Base-by-base conservation (phyloP, 1,284 basidiomycete genomes). In the Neonothopanus nambi region DNA sequence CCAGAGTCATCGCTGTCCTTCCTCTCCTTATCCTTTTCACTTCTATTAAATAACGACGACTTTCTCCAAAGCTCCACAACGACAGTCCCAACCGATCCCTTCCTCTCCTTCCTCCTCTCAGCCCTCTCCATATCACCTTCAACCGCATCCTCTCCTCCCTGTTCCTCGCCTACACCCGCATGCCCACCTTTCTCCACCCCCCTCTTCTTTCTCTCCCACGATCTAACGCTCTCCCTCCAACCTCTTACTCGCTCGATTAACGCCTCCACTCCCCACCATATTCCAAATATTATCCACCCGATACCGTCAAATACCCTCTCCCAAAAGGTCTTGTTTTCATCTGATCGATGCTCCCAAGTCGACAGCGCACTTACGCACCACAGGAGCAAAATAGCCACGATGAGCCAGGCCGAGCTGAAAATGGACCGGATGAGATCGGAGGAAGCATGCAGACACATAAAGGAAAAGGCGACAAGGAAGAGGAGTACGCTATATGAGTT, bases 391-490 rank as follows among this genome's bases (percentile, higher is more conserved):
- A 61, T 43, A 5, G 58, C 53, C 8, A 72, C 59, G 5, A 61
- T 52, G 0, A 60, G 38, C 40, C 63, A 67, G 3, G 65, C 55
- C 0, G 59, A 35, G 0, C 66, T 70, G 5, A 73, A 63, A 1
- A 71, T 44, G 2, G 55, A 56, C 3, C 67, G 64, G 0, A 70
- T 64, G 1, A 59, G 21, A 11, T 56, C 47, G 30, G 58, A 64
- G 0, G 73, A 64, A 11, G 55, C 43, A n/a, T 59, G 48, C 54
- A 68, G 69, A 55, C 70, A 73, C 61, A 71, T 62, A 42, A 68
- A 63, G 15, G 65, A 66, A 55, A 74, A 74, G 5, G 72, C 69
- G 2, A 63, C 55, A 11, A 73, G 62, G 57, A 75, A 76, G 3
- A 65, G 62, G 11, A 71, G 36, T 59, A 70, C 70, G 13, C 71